Evolutionary conservation across 1,284 basidiomycete species (phyloP), one percentile per base, ranked within the genome.

Genomic region (Microbotryum saponariae): DNA sequence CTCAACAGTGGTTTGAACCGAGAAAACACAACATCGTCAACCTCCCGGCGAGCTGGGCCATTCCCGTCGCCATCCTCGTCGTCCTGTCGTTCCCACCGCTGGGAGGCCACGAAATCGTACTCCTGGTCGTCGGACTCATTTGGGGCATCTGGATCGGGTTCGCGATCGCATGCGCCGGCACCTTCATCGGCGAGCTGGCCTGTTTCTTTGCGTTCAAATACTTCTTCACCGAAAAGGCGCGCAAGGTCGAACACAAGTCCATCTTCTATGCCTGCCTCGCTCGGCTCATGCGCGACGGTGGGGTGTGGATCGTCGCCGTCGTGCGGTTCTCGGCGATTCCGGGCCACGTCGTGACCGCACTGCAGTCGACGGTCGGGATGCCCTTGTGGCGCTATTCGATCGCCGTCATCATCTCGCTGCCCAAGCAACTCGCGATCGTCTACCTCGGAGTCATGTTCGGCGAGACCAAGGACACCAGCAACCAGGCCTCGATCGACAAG

Each of bases 51-150:
- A 74, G 74, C 7, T 77, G 73, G 67, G 44, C 71, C 25, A 71
- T 75, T 16, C 75, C 76, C 4, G 72, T 74, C 31, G 71, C 66
- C 7, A 69, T 75, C 31, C 70, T 77, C 42, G 71, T 77, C 60
- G 72, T 77, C 47, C 67, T 78, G 48, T 74, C 73, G 12, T 77
- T 78, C 68, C 77, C 77, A 0, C 77, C 77, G 0, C 64, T 78
- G 1, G 75, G 75, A 45, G 75, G 75, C 12, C 73, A 74, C 55
- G 73, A 74, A 48, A 72, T 75, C 54, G 69, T 75, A 10, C 71
- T 73, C 27, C 66, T 75, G 29, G 64, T 74, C 25, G 69, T 71
- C 20, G 76, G 75, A 18, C 60, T 78, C 7, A 73, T 78, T 8
- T 78, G 74, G 74, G 76, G 76, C 21, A 56, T 77, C 20, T 70